A percentile compares a stretch with the other conserved stretches of the same genome.
phyloP scores from a whole-genome alignment of 2,329 filamentous ascomycete species.

The Emericellopsis atlantica region DNA sequence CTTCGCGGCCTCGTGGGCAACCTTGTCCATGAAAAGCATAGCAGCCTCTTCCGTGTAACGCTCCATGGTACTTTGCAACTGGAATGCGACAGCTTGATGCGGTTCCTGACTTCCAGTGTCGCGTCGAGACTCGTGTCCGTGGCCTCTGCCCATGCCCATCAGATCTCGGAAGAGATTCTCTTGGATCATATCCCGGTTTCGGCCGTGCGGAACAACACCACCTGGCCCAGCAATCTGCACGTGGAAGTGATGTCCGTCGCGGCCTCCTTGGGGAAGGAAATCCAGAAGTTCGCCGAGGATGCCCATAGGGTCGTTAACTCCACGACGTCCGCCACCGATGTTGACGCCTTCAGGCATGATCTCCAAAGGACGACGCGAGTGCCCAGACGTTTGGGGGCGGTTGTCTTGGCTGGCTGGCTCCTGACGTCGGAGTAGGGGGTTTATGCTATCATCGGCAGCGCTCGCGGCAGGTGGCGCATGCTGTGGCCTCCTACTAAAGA shows the following conservation, averaged over 20 bases:
- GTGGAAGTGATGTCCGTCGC: constrained; percentile 39
- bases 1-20: constrained; percentile 50
- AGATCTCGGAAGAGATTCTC: too few species aligned
- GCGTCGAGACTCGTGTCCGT: constrained; percentile 21
- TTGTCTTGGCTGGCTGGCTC: constrained; percentile 25
- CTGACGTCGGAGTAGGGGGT: constrained; percentile 68
- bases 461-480: constrained; percentile 39
- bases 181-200: not conserved
- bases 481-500: constrained; percentile 35
- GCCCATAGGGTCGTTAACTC: constrained; percentile 37
- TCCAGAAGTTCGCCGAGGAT: constrained; percentile 45
- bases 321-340: constrained; percentile 18
- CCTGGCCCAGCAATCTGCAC: constrained; percentile 43
- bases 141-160: too few species aligned
- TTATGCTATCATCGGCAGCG: constrained; percentile 66
- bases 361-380: too few species aligned
- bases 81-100: constrained; percentile 65
- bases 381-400: too few species aligned
- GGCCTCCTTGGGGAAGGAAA: constrained; percentile 33
- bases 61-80: constrained; percentile 54
- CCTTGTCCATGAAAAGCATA: constrained; percentile 63
- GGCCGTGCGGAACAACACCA: constrained; percentile 8
- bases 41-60: constrained; percentile 87
- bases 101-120: constrained; percentile 43
- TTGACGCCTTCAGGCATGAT: constrained; percentile 34